Base-by-base conservation (phyloP, 768 basidiomycete genomes). In the Leucocoprinus birnbaumii region DNA sequence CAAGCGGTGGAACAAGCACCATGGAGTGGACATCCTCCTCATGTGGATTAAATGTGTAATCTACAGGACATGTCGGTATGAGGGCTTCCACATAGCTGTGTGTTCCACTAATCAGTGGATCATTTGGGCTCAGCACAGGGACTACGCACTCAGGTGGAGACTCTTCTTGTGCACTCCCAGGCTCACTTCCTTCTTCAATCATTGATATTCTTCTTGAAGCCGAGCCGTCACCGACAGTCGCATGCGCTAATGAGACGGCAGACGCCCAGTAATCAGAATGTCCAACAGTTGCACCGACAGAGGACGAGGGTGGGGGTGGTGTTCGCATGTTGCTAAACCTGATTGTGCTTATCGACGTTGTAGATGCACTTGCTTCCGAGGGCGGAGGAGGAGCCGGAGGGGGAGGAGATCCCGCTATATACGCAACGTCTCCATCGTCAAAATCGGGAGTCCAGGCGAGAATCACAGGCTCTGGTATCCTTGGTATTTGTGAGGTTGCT, bases 1-100 rank as follows among this genome's bases (percentile, higher is more conserved):
- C 46, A 3, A 44, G 13, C 19, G 61, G 54, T 11, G 59, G 64
- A n/a, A 63, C 48, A 18, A 65, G 16, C 3, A 62, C 37, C 54
- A 55, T 49, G 11, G 54, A 22, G 16, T 49, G 18, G 3, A 13
- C 9, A 8, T 49, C 46, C 35, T 26, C 47, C 16, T 49, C 54
- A 6, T 48, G 14, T 5, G 40, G 47, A 8, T 27, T 24, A 19
- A 55, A 55, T 0, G 54, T 24, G 19, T 55, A 55, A 13, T 48
- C 48, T 6, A 55, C n/a, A n/a, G 54, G n/a, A 26, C 31, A 48
- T 9, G 27, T 55, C 18, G 54, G 48, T 6, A 49, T 19, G 34
- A 40, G 40, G 18, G 40, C 54, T 48, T 55, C 54, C 9, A 35
- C 25, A 42, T 55, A 43, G 9, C 54, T 55, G 4, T 26, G 18